Base-by-base conservation (phyloP, 352 stramenopile species). In the Blastocystis sp. region DNA sequence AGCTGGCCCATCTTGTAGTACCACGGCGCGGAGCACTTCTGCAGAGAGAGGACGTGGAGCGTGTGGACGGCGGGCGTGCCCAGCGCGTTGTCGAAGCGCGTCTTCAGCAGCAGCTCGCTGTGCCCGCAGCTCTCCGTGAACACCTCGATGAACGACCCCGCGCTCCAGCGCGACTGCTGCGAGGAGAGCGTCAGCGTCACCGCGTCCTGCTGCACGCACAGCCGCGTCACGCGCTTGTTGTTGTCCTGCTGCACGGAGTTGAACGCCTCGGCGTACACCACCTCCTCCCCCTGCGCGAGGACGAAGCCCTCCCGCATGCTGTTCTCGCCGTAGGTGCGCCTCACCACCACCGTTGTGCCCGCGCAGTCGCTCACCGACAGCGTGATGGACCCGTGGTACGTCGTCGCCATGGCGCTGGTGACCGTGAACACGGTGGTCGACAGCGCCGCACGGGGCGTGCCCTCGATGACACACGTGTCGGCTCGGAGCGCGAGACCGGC, bases 401-500 rank as follows among this genome's bases (percentile, higher is more conserved):
- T 29, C 1, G 12, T 21, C 21, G 26, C n/a, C 24, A 24, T 31
- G 6, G 29, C 35, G 33, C 29, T 69, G 55, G 35, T 67, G 24
- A 63, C 31, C 0, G 31, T 41, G 41, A 59, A 85, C 33, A 29
- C 26, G 1, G 74, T 69, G 21, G 37, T 13, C 3, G 24, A 3
- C 45, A 60, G 66, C 21, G 33, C 4, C 16, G n/a, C 50, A 12
- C 24, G 39, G 0, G 74, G 51, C 19, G 4, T 66, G 21, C 74
- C 74, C 26, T 39, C 24, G 35, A 85, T 67, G 4, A 26, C 66
- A 39, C 74, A 85, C 9, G 66, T 24, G n/a, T 66, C 51, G 10
- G 35, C 19, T 24, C 33, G 33, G 21, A 85, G 12, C 19, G 59
- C 35, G 3, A 85, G 61, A 33, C 74, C 74, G 21, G 59, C 55